Base-by-base conservation (phyloP, 2,329 filamentous ascomycete species). In the Neonectria punicea region DNA sequence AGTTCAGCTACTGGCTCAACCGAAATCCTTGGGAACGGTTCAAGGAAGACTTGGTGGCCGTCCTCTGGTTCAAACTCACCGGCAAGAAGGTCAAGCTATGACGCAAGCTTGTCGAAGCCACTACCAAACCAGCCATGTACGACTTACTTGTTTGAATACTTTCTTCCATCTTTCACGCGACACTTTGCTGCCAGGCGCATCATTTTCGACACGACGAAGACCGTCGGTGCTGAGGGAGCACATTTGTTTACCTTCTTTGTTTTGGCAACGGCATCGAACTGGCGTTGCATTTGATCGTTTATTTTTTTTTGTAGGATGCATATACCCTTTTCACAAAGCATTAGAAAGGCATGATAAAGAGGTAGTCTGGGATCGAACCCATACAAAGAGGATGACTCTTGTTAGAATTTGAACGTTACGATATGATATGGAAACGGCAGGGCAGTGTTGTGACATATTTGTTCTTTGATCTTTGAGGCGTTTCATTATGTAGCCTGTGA, bases 1-100 rank as follows among this genome's bases (percentile, higher is more conserved):
- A 97, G 79, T 86, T 97, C 75, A 97, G 93, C 83, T 95, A 97
- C 79, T 90, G 90, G 80, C 86, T 98, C 67, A 98, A 98, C 83
- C 89, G 93, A 56, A 92, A 89, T 55, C 85, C 82, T 60, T 98
- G 93, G 93, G 92, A 97, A 82, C 82, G 82, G 28, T 91, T 91
- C 80, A 91, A 91, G 83, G 89, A 91, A 76, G 89, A 91, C 68
- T 76, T 90, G 18, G 73, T 91, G 16, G 87, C 87, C 32, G 81
- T 85, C 50, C 78, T 88, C 63, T 90, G 88, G 87, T 87, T 83
- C 77, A 90, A 90, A 79, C 73, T 91, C 50, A 90, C 88, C 0
- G 89, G 89, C 32, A 81, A 87, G 66, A 85, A 84, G 74, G 85
- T 89, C 74, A 88, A 87, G 80, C 79, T 89, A 53, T 88, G 78